Base-by-base conservation (phyloP, 2,329 filamentous ascomycete species). In the Ophiostoma triangulosporum region DNA sequence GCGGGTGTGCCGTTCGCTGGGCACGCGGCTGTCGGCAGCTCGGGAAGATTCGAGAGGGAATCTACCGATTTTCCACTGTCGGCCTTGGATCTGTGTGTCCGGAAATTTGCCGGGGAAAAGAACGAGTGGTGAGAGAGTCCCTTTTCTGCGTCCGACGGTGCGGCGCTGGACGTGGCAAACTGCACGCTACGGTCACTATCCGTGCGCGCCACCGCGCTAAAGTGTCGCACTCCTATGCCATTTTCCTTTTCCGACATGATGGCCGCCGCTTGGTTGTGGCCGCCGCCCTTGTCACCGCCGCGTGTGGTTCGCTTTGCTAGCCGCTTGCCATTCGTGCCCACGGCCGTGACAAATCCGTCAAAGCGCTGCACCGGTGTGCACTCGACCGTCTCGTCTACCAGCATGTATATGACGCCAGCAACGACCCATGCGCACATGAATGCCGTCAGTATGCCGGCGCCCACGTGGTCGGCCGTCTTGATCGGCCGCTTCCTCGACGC, bases 341-440 rank as follows among this genome's bases (percentile, higher is more conserved):
- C 53, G 11, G 50, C 32, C 0, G 38, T 24, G 12, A 57, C 50
- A 46, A 66, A 60, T 17, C 60, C 65, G 8, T 60, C 62, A 26
- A 67, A 57, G 33, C 69, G 69, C 45, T 68, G 58, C 7, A 64
- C 27, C 1, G 63, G 54, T 0, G 64, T 61, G 55, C 64, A 64
- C 15, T 67, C 62, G 1, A 64, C 67, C 6, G 62, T 66, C 60
- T 79, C 76, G 57, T 80, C 76, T 20, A 69, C 54, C 17, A 77
- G 54, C 57, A 78, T 66, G 66, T 73, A 77, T 6, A 68, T 45
- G 6, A 73, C 61, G n/a, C 78, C 78, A 1, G 72, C 72, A 24
- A 83, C 57, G 36, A 86, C 68, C 6, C 71, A 66, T 6, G 73
- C 62, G 0, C 86, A 62, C 2, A 83, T 64, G 8, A 81, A 53